These are phyloP conservation scores for Austroboletus festivus DNA, from an alignment of 768 basidiomycete genomes.

Conservation along the genomic window DNA sequence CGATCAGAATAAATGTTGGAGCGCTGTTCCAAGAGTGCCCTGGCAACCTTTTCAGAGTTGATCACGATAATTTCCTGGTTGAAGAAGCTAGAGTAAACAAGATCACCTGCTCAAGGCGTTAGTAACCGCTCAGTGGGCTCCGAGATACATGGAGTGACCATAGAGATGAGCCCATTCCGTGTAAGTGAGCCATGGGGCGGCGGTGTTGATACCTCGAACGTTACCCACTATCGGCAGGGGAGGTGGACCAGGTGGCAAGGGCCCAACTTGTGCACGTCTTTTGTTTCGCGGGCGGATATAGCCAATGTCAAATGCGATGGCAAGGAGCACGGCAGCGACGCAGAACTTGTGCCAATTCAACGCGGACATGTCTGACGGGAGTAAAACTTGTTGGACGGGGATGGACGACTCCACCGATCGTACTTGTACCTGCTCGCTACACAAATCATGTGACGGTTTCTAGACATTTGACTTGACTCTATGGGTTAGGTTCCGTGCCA, in stretches of 20 bases:
- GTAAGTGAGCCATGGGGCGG: slow-evolving; percentile 20
- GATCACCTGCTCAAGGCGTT: slow-evolving; percentile 18
- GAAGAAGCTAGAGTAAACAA: slow-evolving; percentile 26
- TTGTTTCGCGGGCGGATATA: slow-evolving; percentile 5
- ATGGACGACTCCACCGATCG: not conserved
- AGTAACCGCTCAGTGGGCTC: not conserved
- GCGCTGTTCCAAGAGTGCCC: slow-evolving; percentile 25
- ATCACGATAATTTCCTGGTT: slow-evolving; percentile 26
- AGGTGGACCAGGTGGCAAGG: slow-evolving; percentile 21
- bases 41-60: slow-evolving; percentile 23
- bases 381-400: not conserved
- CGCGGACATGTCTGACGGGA: not conserved
- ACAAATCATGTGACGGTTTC: not conserved
- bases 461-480: no score
- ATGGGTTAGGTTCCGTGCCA: no score
- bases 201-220: slow-evolving; percentile 10
- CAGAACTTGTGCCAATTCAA: slow-evolving; percentile 12
- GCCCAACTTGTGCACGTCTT: not conserved
- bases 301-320: slow-evolving; percentile 1
- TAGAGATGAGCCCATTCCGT: slow-evolving; percentile 17
- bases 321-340: slow-evolving; percentile 10
- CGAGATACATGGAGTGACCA: slow-evolving; percentile 5
- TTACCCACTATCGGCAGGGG: slow-evolving; percentile 20
- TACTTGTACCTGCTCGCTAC: not conserved
- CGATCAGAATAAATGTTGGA: slow-evolving; percentile 32